Conservation (phyloP, 306 rosid genomes). For the Ziziphus jujuba region DNA sequence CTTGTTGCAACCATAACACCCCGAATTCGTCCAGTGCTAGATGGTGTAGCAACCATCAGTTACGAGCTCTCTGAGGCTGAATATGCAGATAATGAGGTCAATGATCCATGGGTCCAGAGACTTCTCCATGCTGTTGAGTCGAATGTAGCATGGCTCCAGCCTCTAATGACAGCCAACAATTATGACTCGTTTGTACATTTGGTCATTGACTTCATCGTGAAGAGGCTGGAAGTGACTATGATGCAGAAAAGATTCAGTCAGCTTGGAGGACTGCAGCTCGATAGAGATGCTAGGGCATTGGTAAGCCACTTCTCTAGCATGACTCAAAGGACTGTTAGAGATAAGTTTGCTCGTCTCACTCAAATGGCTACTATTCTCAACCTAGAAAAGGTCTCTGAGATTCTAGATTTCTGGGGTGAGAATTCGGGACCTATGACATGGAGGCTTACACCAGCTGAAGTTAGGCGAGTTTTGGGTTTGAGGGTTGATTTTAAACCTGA, state of each 20-base stretch:
- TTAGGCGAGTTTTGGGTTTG: conserved; percentile 85
- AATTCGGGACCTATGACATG: conserved; percentile 99
- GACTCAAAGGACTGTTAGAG: conserved; percentile 94
- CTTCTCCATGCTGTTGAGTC: conserved; percentile 91
- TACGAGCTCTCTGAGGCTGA: conserved; percentile 89
- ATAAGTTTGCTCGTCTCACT: conserved; percentile 92
- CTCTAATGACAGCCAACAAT: conserved; percentile 85
- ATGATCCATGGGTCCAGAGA: conserved; percentile 98
- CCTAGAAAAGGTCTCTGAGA: conserved; percentile 94
- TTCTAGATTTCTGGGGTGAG: conserved; percentile 98
- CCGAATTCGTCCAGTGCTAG: conserved; percentile 75
- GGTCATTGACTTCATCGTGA: conserved; percentile 80
- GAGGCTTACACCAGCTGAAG: conserved; percentile 98
- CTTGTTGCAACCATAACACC: conserved; percentile 81
- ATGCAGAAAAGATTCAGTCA: conserved; percentile 95
- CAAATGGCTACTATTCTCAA: conserved; percentile 95
- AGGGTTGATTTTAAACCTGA: conserved; percentile 95
- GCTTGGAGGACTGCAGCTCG: conserved; percentile 98
- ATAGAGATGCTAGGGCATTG: conserved; percentile 88
- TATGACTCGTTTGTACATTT: conserved; percentile 80
- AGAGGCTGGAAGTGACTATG: conserved; percentile 95
- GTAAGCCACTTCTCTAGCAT: conserved; percentile 90
- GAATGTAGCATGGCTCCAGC: conserved; percentile 83
- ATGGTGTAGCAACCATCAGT: conserved; percentile 79
- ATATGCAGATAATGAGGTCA: conserved; percentile 92